Evolutionary conservation across 441 rosid genomes (phyloP), one percentile per base, ranked within the genome.

Genomic region (California macrophylla): DNA sequence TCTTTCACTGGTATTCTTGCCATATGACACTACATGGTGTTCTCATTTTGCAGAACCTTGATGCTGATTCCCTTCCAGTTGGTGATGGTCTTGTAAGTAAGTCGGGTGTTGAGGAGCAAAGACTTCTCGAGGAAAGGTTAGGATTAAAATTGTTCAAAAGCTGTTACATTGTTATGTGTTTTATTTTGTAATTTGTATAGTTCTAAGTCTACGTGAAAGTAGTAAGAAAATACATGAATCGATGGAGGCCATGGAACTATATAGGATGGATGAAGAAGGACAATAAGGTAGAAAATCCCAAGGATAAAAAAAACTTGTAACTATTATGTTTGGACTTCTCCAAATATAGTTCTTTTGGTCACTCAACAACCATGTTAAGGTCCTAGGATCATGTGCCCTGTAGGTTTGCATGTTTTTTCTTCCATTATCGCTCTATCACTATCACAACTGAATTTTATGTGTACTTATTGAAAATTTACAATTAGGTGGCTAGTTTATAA

Each of bases 111-210:
- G 82, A 75, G 68, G 80, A 82, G 75, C 85, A 62, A 70, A 60
- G 54, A 40, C 52, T 58, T 82, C 75, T 66, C 70, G 81, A 69
- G 78, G 89, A 86, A 81, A 87, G 97, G 98, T 93, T 68, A 32
- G 77, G 61, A 74, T 71, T 78, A n/a, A 10, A 64, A 47, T 34
- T 38, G 23, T 58, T 58, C 13, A 32, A 64, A 32, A 64, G 20
- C 20, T 47, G 56, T 16, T 47, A 47, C 9, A 40, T 10, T 40
- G 13, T 40, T 40, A 40, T 13, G n/a, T 0, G 50, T 40, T 40
- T 40, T 40, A n/a, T 40, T 40, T 40, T 40, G 8, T 40, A 40
- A 40, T 40, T 13, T 10, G 1, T 40, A 40, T 10, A 40, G 2
- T 40, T 40, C 2, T 40, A 40, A 40, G 50, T 40, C 50, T 10